Percentiles rank a stretch among this genome's conserved stretches.
These are phyloP conservation scores for Irpex sp. DNA, from an alignment of 1,284 basidiomycete species.

Conservation along the genomic window DNA sequence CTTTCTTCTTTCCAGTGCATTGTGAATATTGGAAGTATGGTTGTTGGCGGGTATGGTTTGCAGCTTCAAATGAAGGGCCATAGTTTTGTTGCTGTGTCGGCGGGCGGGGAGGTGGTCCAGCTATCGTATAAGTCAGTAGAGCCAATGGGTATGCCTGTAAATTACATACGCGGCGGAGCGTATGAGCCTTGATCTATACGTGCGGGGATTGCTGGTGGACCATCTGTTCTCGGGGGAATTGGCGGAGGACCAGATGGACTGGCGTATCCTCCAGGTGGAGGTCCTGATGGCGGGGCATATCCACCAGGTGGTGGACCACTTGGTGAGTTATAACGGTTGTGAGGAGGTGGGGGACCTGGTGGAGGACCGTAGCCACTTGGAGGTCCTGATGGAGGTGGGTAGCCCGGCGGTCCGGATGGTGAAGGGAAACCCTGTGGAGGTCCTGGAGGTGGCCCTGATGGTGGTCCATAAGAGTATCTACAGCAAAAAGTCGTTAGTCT, in stretches of 20 bases:
- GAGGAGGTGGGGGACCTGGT: slow-evolving; percentile 7
- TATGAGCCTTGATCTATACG: slow-evolving; percentile 15
- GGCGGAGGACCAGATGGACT: slow-evolving; percentile 13
- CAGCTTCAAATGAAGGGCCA: slow-evolving; percentile 56
- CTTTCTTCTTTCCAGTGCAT: slow-evolving; percentile 79
- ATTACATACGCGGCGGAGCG: slow-evolving; percentile 27
- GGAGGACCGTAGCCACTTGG: slow-evolving; percentile 10
- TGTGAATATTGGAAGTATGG: slow-evolving; percentile 79
- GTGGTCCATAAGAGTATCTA: slow-evolving; percentile 4
- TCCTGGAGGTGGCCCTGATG: slow-evolving; percentile 11
- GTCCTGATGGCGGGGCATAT: slow-evolving; percentile 22
- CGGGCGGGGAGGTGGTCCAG: slow-evolving; percentile 46
- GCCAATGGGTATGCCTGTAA: neutral
- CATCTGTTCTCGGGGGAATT: slow-evolving; percentile 24
- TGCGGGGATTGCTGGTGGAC: slow-evolving; percentile 14
- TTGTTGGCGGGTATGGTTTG: slow-evolving; percentile 45
- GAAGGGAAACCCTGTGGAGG: slow-evolving; percentile 10
- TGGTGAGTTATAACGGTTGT: slow-evolving; percentile 20
- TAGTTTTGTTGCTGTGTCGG: slow-evolving; percentile 66
- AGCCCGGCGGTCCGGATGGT: slow-evolving; percentile 4
- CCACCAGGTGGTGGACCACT: slow-evolving; percentile 31
- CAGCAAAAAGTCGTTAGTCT: slow-evolving; percentile 3
- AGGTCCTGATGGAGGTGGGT: neutral
- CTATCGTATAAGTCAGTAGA: slow-evolving; percentile 15
- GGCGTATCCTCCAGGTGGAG: slow-evolving; percentile 22